A percentile compares a stretch with the other conserved stretches of the same genome.
Evolutionary conservation across 768 basidiomycete species (phyloP).

Genomic region (Xanthoconium purpureum): DNA sequence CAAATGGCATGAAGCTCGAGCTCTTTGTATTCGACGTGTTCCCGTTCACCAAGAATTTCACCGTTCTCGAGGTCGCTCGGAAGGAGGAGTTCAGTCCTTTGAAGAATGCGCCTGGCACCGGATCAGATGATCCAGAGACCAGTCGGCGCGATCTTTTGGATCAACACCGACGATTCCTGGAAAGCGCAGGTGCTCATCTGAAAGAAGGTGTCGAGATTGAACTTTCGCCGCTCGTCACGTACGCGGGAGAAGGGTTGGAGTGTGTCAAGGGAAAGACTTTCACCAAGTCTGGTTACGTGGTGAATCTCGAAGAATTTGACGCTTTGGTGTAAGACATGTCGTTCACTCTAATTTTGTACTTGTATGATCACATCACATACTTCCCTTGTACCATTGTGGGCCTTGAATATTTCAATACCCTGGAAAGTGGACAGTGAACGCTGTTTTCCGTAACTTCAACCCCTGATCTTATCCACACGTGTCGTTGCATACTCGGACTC

Average conservation of each 20-base stretch:
- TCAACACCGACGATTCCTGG: conserved; percentile 85
- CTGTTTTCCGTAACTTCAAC: too few species aligned
- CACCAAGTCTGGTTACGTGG: conserved; percentile 69
- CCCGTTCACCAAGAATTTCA: conserved; percentile 79
- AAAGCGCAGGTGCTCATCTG: conserved; percentile 71
- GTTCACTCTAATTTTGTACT: conserved; percentile 2
- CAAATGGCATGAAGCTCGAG: conserved; percentile 99
- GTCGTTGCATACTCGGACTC: conserved; percentile 11
- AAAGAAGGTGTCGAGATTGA: conserved; percentile 81
- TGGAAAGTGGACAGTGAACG: too few species aligned
- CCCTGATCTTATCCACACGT: not conserved
- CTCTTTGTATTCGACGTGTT: conserved; percentile 99
- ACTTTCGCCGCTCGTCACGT: conserved; percentile 82
- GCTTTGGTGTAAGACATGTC: conserved; percentile 45
- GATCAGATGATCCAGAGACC: conserved; percentile 86
- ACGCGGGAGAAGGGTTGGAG: conserved; percentile 90
- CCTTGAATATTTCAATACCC: not conserved
- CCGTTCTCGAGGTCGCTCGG: conserved; percentile 85
- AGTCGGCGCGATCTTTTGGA: conserved; percentile 85
- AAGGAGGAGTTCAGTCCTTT: conserved; percentile 93
- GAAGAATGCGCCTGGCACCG: conserved; percentile 95
- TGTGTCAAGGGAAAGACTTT: conserved; percentile 74
- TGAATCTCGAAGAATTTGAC: conserved; percentile 67
- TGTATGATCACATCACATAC: not conserved
- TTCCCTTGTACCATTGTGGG: not conserved